A percentile compares a stretch with the other conserved stretches of the same genome.
These are phyloP conservation scores for Erysimum cheiranthoides DNA, from an alignment of 345 rosid species.

Conservation along the genomic window DNA sequence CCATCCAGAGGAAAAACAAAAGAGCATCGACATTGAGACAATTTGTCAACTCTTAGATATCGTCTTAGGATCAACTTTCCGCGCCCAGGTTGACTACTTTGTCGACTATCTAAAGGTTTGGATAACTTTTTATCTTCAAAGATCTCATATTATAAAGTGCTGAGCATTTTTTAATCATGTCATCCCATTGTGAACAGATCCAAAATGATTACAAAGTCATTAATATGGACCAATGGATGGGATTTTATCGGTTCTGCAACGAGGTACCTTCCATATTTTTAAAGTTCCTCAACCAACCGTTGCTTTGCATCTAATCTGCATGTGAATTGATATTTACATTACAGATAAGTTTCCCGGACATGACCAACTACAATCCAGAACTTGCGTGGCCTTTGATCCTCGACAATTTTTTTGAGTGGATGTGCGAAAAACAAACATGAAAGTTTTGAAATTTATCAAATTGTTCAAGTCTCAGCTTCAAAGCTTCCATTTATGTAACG, in stretches of 20 bases:
- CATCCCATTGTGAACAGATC: conserved; percentile 50
- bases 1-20: conserved; percentile 80
- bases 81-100: conserved; percentile 67
- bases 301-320: neutral
- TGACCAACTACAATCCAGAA: conserved; percentile 72
- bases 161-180: neutral
- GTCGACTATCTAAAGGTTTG: conserved; percentile 73
- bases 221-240: conserved; percentile 92
- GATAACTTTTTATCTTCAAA: conserved; percentile 8
- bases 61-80: conserved; percentile 67
- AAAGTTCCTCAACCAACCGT: neutral
- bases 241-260: conserved; percentile 81
- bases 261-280: conserved; percentile 57
- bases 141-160: neutral
- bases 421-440: conserved; percentile 70
- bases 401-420: conserved; percentile 97
- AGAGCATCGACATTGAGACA: conserved; percentile 78
- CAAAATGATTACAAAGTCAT: conserved; percentile 91
- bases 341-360: conserved; percentile 93
- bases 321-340: conserved; percentile 19
- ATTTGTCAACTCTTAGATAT: conserved; percentile 71
- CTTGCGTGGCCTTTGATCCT: conserved; percentile 97
- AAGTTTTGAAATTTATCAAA: conserved; percentile 2
- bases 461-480: neutral
- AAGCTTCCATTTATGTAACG: conserved; percentile 15